These are phyloP conservation scores for Fusarium hostae DNA, from an alignment of 2,329 filamentous ascomycete species.

Conservation along the genomic window DNA sequence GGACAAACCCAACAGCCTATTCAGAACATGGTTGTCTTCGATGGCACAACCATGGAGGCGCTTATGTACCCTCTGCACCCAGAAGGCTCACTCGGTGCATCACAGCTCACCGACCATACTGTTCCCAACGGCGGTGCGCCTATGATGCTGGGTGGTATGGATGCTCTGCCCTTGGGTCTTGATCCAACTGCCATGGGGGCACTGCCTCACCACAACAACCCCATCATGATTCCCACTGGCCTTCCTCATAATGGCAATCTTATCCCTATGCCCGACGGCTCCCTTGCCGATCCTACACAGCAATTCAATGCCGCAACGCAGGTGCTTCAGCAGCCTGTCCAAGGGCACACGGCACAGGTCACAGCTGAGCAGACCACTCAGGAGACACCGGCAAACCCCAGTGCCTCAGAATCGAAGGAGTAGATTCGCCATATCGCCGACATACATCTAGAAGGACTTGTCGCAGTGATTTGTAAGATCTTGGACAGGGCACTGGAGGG, in stretches of 20 bases:
- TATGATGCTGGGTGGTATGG: conserved; percentile 41
- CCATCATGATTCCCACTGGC: conserved; percentile 39
- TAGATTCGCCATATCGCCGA: not conserved
- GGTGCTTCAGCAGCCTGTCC: conserved; percentile 11
- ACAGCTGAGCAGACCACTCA: conserved; percentile 27
- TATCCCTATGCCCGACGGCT: conserved; percentile 28
- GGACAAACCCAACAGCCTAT: conserved; percentile 92
- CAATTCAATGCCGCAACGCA: conserved; percentile 10
- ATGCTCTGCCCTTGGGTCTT: conserved; percentile 39
- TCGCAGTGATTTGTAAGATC: conserved; percentile 7
- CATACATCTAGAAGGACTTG: not conserved
- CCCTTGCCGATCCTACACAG: conserved; percentile 30
- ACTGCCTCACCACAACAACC: conserved; percentile 40
- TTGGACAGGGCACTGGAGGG: not conserved
- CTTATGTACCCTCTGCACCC: conserved; percentile 86
- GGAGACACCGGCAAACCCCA: conserved; percentile 7
- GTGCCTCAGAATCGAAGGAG: conserved; percentile 8
- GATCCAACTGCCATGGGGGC: conserved; percentile 41
- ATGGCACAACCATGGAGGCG: conserved; percentile 82
- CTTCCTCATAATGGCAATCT: conserved; percentile 27
- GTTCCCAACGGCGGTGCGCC: conserved; percentile 39
- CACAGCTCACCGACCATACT: conserved; percentile 53
- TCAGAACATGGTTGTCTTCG: conserved; percentile 93
- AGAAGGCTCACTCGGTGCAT: conserved; percentile 64
- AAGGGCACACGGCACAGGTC: conserved; percentile 7